Evolutionary conservation across 768 basidiomycete genomes (phyloP).

Genomic region (Russula olivacea): DNA sequence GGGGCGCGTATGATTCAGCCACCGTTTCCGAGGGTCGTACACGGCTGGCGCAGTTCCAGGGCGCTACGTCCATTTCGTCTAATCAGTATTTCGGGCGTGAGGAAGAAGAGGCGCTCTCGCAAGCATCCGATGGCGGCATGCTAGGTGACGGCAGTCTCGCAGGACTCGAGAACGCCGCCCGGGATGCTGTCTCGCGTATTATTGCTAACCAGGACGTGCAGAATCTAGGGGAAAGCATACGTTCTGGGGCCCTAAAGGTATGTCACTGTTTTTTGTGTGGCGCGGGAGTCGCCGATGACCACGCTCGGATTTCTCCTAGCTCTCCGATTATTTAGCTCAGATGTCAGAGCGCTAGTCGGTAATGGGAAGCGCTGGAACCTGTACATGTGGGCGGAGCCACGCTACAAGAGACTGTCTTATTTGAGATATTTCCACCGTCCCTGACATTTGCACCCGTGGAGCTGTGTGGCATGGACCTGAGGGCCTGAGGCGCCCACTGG

Average conservation of each 20-base stretch:
- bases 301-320: conserved; percentile 22
- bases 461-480: not conserved
- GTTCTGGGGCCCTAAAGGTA: conserved; percentile 79
- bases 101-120: conserved; percentile 50
- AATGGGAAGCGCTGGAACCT: not conserved
- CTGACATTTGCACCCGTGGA: not conserved
- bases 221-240: conserved; percentile 71
- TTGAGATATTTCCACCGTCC: not conserved
- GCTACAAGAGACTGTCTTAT: not conserved
- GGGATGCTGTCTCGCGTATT: conserved; percentile 67
- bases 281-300: conserved; percentile 6
- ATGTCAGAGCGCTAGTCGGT: conserved; percentile 28
- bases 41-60: conserved; percentile 79
- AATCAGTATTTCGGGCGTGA: conserved; percentile 94
- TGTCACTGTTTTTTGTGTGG: conserved; percentile 26
- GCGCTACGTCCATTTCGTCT: conserved; percentile 89
- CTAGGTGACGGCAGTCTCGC: conserved; percentile 47
- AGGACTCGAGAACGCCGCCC: conserved; percentile 55
- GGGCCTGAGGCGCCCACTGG: too few species aligned
- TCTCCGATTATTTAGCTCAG: conserved; percentile 53
- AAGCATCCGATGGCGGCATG: conserved; percentile 51
- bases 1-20: conserved; percentile 77
- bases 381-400: not conserved
- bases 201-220: conserved; percentile 85
- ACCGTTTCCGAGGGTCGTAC: conserved; percentile 69